These are phyloP conservation scores for Erigeron canadensis DNA, from an alignment of 129 eudicot species.

Conservation along the genomic window DNA sequence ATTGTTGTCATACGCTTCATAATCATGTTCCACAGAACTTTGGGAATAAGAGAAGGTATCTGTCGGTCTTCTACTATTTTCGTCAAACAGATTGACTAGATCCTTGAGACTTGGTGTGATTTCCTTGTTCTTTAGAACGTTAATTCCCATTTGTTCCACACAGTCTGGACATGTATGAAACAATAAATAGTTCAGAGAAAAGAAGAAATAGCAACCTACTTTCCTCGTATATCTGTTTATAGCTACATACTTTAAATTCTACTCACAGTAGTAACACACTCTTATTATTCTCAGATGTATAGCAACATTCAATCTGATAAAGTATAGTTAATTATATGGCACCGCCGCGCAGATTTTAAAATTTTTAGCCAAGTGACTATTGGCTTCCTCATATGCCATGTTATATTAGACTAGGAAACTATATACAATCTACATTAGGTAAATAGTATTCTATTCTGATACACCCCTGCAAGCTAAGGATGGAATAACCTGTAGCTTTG, in stretches of 20 bases:
- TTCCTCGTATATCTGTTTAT: constrained; percentile 7
- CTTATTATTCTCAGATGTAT: background rate
- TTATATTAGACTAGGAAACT: background rate
- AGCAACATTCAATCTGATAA: constrained; percentile 1
- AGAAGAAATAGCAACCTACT: constrained; percentile 1
- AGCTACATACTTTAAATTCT: background rate
- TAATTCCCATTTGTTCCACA: constrained; percentile 63
- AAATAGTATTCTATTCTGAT: no score
- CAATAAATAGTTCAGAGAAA: constrained; percentile 6
- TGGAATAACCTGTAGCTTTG: no score
- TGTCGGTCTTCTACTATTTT: constrained; percentile 41
- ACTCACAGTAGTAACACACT: constrained; percentile 8
- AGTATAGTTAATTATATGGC: background rate
- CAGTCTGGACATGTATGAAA: constrained; percentile 43
- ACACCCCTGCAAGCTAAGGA: no score
- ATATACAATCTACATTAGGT: background rate
- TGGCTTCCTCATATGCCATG: background rate
- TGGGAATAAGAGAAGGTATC: constrained; percentile 42
- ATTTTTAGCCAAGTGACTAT: background rate
- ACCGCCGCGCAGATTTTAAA: background rate
- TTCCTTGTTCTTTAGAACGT: constrained; percentile 47
- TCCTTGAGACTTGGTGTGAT: constrained; percentile 78
- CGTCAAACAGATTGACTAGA: constrained; percentile 60
- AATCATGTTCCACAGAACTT: constrained; percentile 35
- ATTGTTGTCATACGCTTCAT: constrained; percentile 35